Conservation (phyloP, 345 rosid genomes). For the Linum trigynum region DNA sequence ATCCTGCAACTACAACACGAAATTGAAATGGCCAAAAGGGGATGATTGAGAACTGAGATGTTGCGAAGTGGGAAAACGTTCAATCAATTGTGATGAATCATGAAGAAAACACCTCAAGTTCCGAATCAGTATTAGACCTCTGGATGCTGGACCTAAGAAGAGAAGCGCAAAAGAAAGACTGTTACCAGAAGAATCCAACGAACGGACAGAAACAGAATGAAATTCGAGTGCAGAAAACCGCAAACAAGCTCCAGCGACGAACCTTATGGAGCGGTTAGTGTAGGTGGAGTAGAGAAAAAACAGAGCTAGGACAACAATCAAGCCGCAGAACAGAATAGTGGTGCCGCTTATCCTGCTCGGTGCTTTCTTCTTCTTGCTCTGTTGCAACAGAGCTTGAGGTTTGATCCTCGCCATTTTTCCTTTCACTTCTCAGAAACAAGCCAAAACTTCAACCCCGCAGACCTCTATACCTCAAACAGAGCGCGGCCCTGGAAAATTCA, state of each 20-base stretch:
- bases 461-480: no score
- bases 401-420: slow-evolving; percentile 64
- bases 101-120: background rate
- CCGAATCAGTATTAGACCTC: background rate
- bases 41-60: no score
- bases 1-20: slow-evolving; percentile 31
- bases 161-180: slow-evolving; percentile 25
- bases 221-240: background rate
- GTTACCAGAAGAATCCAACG: background rate
- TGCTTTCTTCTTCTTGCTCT: slow-evolving; percentile 76
- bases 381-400: slow-evolving; percentile 68
- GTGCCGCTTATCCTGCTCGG: slow-evolving; percentile 54
- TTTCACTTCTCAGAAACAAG: background rate
- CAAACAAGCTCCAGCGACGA: slow-evolving; percentile 4
- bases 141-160: background rate
- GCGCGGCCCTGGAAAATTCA: no score
- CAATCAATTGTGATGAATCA: background rate
- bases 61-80: background rate
- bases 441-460: no score
- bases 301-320: slow-evolving; percentile 36
- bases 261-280: slow-evolving; percentile 62
- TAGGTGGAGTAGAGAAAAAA: slow-evolving; percentile 44
- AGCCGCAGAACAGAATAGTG: slow-evolving; percentile 38
- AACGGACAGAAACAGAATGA: background rate
- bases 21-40: background rate